Base-by-base conservation (phyloP, 1,284 basidiomycete genomes). In the Trichosporon inkin region DNA sequence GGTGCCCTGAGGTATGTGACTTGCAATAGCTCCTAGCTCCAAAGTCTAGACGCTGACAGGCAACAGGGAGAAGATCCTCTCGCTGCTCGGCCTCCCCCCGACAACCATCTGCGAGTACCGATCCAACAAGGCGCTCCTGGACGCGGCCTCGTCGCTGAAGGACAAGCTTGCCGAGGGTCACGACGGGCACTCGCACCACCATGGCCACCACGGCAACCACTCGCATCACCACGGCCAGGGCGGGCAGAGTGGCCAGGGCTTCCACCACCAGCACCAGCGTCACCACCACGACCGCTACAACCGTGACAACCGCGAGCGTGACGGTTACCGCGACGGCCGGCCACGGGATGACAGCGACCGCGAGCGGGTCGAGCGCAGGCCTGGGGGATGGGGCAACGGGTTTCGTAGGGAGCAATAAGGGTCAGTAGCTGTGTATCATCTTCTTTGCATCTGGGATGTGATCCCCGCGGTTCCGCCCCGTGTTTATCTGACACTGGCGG, bases 21-120 rank as follows among this genome's bases (percentile, higher is more conserved):
- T 5, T 32, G 28, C 28, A 32, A 32, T 32, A 4, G 28, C 28
- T 32, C 28, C 39, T 16, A 19, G 34, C 11, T 11, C 37, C 11
- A 17, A 3, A n/a, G 4, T 32, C 32, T 1, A 8, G 6, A 7
- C 16, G 36, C 57, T 66, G 61, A 58, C 60, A 16, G 51, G 10
- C 55, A 32, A 14, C 55, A 78, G 76, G 59, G 77, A 78, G 57
- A 75, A 76, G 63, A 78, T 79, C 41, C 64, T 77, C 28, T 58
- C 67, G 20, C 59, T 79, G 4, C 73, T 79, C 16, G 62, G 58
- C 32, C 70, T 79, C 1, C 75, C 78, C 0, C 52, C 72, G 14
- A 59, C 67, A 6, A 78, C 77, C 14, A 62, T 65, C 44, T 76
- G 76, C 61, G 78, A 79, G 61, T 79, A 79, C 65, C 72, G 76